phyloP scores from a whole-genome alignment of 2,329 filamentous ascomycete species.

The Trichoderma gracile region DNA sequence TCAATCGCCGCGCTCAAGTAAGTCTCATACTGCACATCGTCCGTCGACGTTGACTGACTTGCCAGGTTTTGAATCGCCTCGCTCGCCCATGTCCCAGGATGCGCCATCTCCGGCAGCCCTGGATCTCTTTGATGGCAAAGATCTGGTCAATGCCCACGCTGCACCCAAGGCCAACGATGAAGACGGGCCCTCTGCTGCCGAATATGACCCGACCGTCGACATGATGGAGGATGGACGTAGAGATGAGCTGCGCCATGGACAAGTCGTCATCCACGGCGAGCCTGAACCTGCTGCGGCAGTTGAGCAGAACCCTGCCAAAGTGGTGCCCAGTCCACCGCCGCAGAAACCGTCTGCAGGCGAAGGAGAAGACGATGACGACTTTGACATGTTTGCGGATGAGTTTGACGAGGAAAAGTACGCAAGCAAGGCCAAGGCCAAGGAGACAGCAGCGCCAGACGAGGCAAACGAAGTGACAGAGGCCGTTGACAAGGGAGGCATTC shows the following conservation, averaged over 20 bases:
- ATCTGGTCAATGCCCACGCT: conserved; percentile 63
- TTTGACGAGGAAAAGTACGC: conserved; percentile 68
- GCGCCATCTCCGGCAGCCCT: conserved; percentile 60
- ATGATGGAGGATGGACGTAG: conserved; percentile 81
- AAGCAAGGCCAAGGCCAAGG: conserved; percentile 46
- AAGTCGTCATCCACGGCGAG: conserved; percentile 53
- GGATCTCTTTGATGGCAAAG: conserved; percentile 65
- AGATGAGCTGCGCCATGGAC: conserved; percentile 64
- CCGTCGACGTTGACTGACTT: conserved; percentile 31
- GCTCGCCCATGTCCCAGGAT: conserved; percentile 49
- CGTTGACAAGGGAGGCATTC: conserved; percentile 71
- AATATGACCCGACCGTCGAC: conserved; percentile 87
- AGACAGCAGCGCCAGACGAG: conserved; percentile 39
- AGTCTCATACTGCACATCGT: conserved; percentile 29
- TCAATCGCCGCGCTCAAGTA: conserved; percentile 52
- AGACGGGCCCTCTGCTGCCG: conserved; percentile 84
- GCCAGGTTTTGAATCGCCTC: conserved; percentile 45
- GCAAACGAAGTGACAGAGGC: conserved; percentile 51
- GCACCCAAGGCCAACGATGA: conserved; percentile 47
- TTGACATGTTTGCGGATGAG: conserved; percentile 89
- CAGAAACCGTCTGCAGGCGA: conserved; percentile 36
- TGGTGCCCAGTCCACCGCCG: conserved; percentile 31
- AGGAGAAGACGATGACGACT: conserved; percentile 66
- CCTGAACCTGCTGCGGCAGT: conserved; percentile 30
- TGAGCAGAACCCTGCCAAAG: conserved; percentile 36